Base-by-base conservation (phyloP, 1,284 basidiomycete genomes). In the Baeospora myosura region DNA sequence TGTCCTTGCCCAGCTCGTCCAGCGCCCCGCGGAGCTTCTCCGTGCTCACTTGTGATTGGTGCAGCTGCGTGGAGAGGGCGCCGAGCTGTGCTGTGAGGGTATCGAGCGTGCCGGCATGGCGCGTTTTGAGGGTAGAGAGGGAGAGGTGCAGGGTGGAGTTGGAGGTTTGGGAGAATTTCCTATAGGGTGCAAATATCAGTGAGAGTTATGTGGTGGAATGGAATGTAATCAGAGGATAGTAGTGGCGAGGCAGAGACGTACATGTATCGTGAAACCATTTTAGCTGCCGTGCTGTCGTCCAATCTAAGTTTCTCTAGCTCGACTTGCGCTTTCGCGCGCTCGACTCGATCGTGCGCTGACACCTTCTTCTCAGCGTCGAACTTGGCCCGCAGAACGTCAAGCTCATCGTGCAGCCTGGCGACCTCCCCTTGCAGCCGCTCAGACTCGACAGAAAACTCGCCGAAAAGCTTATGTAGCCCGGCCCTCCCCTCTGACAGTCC, bases 231-330 rank as follows among this genome's bases (percentile, higher is more conserved):
- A n/a, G n/a, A n/a, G n/a, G n/a, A 12, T 28, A 14, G n/a, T 28
- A 35, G 14, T 33, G 14, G 29, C 36, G n/a, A n/a, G 17, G 42
- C 21, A 11, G 12, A 38, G 2, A 29, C 75, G 43, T 52, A 88
- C 89, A 92, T 93, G 60, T 93, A 93, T 36, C 88, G 74, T 41
- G 88, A 81, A 22, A 92, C 88, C 71, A 92, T 88, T 54, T 81
- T 86, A 8, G 84, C 80, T 1, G 89, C 88, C 1, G 80, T 76
- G 10, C 71, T 75, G 48, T 92, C 88, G 46, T 91, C 85, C n/a
- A 78, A 60, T 45, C 69, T 63, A 31, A 76, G 65, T 47, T 67
- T 70, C 43, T 85, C 75, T n/a, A 87, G 62, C 47, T 82, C 77
- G 1, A 66, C 60, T 38, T 71, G 67, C 0, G 70, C 59, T 22